Conservation (phyloP, 495 filamentous ascomycete genomes). For the Filosporella fistucella region DNA sequence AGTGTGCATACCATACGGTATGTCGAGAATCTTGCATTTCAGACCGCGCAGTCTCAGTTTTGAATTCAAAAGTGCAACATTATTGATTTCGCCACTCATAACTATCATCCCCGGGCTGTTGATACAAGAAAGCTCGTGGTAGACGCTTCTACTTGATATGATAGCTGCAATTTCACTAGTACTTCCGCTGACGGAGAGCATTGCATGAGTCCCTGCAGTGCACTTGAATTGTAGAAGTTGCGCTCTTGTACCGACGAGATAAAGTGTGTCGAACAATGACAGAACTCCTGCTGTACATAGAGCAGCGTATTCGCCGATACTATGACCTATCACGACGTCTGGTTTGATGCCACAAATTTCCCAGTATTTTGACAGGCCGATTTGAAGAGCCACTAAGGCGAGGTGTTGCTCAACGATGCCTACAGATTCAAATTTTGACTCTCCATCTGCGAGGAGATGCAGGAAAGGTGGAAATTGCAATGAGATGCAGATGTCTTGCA, state of each 20-base stretch:
- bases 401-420: constrained; percentile 74
- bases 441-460: constrained; percentile 56
- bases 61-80: constrained; percentile 55
- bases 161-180: constrained; percentile 33
- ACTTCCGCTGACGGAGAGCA: constrained; percentile 53
- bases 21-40: constrained; percentile 62
- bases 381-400: constrained; percentile 71
- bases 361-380: constrained; percentile 80
- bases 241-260: constrained; percentile 73
- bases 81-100: constrained; percentile 41
- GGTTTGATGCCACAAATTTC: constrained; percentile 69
- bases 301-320: constrained; percentile 85
- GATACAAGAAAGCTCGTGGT: constrained; percentile 49
- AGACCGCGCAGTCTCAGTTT: constrained; percentile 50
- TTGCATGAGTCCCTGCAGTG: constrained; percentile 63
- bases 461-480: constrained; percentile 68
- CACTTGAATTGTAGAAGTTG: constrained; percentile 68
- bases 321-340: constrained; percentile 77
- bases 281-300: constrained; percentile 76
- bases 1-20: constrained; percentile 82
- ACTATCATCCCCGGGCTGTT: constrained; percentile 59
- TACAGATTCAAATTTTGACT: constrained; percentile 47
- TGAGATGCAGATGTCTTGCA: constrained; percentile 59
- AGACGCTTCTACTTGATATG: constrained; percentile 15
- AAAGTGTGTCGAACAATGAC: constrained; percentile 72